A percentile compares a stretch with the other conserved stretches of the same genome.
Conservation (phyloP, 306 rosid genomes). For the Abrus pulchellus region DNA sequence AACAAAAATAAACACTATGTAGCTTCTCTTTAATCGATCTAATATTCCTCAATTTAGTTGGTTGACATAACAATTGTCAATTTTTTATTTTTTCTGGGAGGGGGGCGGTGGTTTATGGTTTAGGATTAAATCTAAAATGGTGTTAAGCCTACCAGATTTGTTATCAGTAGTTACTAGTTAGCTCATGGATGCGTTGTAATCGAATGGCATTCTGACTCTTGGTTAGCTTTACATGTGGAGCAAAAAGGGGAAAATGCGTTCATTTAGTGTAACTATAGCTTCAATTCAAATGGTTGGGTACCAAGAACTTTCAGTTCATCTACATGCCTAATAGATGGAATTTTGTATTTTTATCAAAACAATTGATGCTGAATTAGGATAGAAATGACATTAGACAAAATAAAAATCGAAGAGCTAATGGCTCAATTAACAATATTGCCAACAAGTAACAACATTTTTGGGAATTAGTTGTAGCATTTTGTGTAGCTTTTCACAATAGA, state of each 20-base stretch:
- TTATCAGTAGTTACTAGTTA: neutral
- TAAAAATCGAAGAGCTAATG: neutral
- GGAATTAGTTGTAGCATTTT: neutral
- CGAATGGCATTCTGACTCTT: neutral
- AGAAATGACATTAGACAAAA: neutral
- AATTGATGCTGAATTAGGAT: neutral
- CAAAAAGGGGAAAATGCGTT: neutral
- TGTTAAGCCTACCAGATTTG: neutral
- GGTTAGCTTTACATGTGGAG: neutral
- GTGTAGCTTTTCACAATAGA: constrained; percentile 21
- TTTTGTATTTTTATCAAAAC: neutral
- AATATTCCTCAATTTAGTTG: constrained; percentile 13
- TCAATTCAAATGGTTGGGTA: constrained; percentile 3
- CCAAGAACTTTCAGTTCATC: constrained; percentile 17
- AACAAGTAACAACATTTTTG: constrained; percentile 1
- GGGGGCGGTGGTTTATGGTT: too few species aligned
- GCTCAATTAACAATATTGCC: neutral
- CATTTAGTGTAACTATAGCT: constrained; percentile 7
- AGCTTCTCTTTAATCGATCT: neutral
- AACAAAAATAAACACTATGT: constrained; percentile 10
- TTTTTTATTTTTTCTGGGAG: too few species aligned
- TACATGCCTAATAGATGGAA: neutral
- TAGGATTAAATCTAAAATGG: constrained; percentile 10
- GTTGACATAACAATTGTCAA: neutral
- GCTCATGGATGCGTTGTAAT: neutral